Evolutionary conservation across 192 early-diverging fungal genomes (phyloP).

Genomic region (Umbelopsis ramanniana): DNA sequence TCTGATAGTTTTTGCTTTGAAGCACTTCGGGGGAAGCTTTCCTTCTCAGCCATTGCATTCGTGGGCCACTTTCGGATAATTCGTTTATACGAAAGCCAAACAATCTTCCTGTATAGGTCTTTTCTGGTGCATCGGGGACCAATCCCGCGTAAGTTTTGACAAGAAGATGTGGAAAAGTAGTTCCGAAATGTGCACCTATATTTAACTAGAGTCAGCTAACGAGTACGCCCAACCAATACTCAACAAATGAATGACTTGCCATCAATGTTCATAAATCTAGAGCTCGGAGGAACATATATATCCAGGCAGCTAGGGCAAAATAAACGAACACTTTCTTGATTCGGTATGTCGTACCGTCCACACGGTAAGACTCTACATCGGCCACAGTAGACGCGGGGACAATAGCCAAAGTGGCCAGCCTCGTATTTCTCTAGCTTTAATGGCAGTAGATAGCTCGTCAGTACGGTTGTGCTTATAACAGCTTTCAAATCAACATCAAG

Average conservation of each 20-base stretch:
- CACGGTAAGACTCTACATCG: slow-evolving; percentile 67
- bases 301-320: slow-evolving; percentile 84
- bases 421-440: slow-evolving; percentile 71
- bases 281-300: slow-evolving; percentile 75
- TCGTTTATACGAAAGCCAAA: slow-evolving; percentile 93
- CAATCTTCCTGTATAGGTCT: slow-evolving; percentile 81
- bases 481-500: too few relatives aligned
- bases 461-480: too few relatives aligned
- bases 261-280: slow-evolving; percentile 69
- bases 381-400: slow-evolving; percentile 74
- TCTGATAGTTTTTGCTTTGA: slow-evolving; percentile 1
- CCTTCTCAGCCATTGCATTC: slow-evolving; percentile 92
- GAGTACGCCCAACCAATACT: neutral
- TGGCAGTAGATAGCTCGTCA: neutral
- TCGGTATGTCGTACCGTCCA: slow-evolving; percentile 70
- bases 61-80: slow-evolving; percentile 73
- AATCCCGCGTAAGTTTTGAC: slow-evolving; percentile 86
- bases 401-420: slow-evolving; percentile 76
- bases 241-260: slow-evolving; percentile 43
- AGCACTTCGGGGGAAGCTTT: neutral
- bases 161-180: slow-evolving; percentile 93
- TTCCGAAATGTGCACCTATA: slow-evolving; percentile 91
- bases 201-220: slow-evolving; percentile 37
- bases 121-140: slow-evolving; percentile 56
- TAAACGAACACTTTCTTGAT: slow-evolving; percentile 70